These are phyloP conservation scores for Epithemia pelagica DNA, from an alignment of 108 stramenopile genomes.

Conservation along the genomic window DNA sequence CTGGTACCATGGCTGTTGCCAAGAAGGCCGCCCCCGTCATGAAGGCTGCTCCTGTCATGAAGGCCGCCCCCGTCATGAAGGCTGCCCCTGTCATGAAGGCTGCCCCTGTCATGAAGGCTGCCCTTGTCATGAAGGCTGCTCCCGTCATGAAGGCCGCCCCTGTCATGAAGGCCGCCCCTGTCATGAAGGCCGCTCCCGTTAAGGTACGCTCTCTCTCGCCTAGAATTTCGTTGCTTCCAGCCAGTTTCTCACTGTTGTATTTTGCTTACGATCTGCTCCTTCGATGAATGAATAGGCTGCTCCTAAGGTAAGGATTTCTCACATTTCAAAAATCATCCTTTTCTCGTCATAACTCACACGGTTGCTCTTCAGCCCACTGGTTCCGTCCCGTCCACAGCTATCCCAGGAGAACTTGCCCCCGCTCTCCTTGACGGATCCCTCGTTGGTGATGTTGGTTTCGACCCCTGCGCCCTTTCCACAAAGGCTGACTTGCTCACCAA, in stretches of 20 bases:
- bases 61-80: slow-evolving; percentile 9
- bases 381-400: slow-evolving; percentile 56
- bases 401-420: slow-evolving; percentile 74
- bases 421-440: slow-evolving; percentile 87
- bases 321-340: not conserved
- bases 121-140: slow-evolving; percentile 1
- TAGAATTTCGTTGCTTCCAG: slow-evolving; percentile 2
- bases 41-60: slow-evolving; percentile 7
- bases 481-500: slow-evolving; percentile 38
- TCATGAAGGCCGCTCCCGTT: slow-evolving; percentile 2
- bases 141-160: slow-evolving; percentile 18
- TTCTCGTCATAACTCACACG: not conserved
- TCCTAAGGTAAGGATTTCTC: not conserved
- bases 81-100: slow-evolving; percentile 8
- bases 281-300: not conserved
- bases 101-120: slow-evolving; percentile 8
- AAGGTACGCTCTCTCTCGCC: slow-evolving; percentile 2
- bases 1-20: slow-evolving; percentile 4
- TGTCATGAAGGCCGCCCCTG: slow-evolving; percentile 15
- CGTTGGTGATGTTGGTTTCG: slow-evolving; percentile 93
- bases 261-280: not conserved
- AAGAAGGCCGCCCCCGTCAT: slow-evolving; percentile 6
- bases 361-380: slow-evolving; percentile 2
- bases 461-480: slow-evolving; percentile 93
- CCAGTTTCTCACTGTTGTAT: no score